Conservation (phyloP, 805 yeast genomes). For the Wickerhamomyces canadensis region DNA sequence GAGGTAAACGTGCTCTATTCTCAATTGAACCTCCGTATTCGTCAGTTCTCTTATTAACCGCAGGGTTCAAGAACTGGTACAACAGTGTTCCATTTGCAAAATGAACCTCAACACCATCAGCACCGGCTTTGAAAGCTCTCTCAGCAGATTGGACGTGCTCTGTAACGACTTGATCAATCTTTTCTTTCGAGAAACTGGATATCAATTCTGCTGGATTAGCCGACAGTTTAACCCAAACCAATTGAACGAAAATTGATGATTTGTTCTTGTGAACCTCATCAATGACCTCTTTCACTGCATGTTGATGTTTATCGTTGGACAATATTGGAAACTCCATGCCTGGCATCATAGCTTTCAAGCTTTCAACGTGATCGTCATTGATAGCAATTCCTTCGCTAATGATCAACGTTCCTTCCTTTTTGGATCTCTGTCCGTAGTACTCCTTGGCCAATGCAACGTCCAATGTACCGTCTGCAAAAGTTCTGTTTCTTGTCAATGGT, state of each 20-base stretch:
- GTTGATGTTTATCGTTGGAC: neutral
- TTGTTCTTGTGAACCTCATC: neutral
- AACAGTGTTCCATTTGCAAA: conserved; percentile 22
- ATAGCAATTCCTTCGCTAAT: neutral
- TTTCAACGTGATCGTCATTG: neutral
- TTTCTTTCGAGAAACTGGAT: neutral
- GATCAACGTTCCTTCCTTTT: neutral
- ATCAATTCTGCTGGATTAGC: neutral
- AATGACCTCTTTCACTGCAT: neutral
- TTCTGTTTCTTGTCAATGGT: neutral
- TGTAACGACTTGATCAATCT: neutral
- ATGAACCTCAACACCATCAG: conserved; percentile 39
- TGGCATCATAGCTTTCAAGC: neutral
- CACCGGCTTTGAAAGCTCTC: conserved; percentile 18
- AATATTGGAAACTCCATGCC: neutral
- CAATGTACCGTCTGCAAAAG: neutral
- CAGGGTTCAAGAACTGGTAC: conserved; percentile 42
- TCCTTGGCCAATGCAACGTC: neutral
- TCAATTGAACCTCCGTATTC: conserved; percentile 60
- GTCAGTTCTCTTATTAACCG: conserved; percentile 48
- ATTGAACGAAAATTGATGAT: neutral
- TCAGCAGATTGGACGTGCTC: neutral
- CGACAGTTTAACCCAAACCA: neutral
- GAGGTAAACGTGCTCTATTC: conserved; percentile 44
- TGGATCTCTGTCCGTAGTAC: neutral